Percentiles rank a stretch among this genome's conserved stretches.
Evolutionary conservation across 2,329 filamentous ascomycete genomes (phyloP).

Genomic region (Claviceps citrina): DNA sequence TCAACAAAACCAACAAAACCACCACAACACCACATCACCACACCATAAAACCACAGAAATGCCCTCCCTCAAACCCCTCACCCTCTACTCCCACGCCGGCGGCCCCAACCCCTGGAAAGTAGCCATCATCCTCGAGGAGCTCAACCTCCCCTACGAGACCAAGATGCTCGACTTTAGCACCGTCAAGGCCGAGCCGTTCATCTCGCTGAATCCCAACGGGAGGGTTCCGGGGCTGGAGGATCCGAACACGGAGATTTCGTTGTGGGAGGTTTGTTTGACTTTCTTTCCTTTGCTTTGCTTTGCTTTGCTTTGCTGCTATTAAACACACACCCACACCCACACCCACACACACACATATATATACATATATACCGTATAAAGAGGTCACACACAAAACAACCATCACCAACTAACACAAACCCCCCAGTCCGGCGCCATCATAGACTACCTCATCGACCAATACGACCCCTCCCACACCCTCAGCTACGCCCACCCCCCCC

Average conservation of each 20-base stretch:
- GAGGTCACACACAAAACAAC: no score
- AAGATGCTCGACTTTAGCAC: conserved; percentile 8
- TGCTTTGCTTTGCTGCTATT: no score
- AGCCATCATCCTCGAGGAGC: conserved; percentile 12
- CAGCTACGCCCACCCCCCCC: conserved; percentile 5
- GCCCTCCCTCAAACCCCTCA: conserved; percentile 2
- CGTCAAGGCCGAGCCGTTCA: conserved; percentile 12
- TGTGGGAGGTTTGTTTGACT: conserved; percentile 11
- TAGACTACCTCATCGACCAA: conserved; percentile 12
- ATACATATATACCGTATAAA: no score
- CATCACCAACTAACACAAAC: background rate
- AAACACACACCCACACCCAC: no score
- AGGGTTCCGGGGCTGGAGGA: conserved; percentile 11
- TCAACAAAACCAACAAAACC: no score
- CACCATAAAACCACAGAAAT: background rate
- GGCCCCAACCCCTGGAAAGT: conserved; percentile 11
- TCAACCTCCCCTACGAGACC: conserved; percentile 11
- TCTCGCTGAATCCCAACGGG: conserved; percentile 12
- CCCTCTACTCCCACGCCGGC: conserved; percentile 1
- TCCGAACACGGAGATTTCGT: conserved; percentile 10
- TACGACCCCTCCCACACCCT: conserved; percentile 11
- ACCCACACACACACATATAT: no score
- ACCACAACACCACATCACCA: no score
- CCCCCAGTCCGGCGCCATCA: conserved; percentile 11
- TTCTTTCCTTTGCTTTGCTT: no score